Evolutionary conservation across 345 rosid species (phyloP).

Genomic region (Toxicodendron radicans): DNA sequence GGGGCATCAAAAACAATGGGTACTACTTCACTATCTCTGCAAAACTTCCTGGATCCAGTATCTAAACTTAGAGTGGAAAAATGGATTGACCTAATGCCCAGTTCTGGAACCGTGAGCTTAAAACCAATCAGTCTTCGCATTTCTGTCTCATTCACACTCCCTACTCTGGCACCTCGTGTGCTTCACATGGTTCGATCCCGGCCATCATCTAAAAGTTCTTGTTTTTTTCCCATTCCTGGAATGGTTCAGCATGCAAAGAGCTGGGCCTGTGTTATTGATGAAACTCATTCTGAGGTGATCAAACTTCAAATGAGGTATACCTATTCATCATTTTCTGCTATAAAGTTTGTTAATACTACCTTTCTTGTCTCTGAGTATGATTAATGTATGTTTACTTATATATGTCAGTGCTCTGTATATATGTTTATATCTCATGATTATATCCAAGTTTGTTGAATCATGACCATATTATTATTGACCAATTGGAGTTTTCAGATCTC

Average conservation of each 20-base stretch:
- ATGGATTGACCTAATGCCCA: slow-evolving; percentile 72
- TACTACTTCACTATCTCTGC: slow-evolving; percentile 50
- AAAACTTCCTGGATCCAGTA: slow-evolving; percentile 60
- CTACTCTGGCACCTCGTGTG: slow-evolving; percentile 49
- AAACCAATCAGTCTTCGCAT: slow-evolving; percentile 60
- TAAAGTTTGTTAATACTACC: not conserved
- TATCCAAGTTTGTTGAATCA: not conserved
- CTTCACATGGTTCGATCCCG: slow-evolving; percentile 51
- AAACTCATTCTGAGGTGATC: slow-evolving; percentile 57
- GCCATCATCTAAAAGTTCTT: slow-evolving; percentile 48
- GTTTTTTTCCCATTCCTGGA: slow-evolving; percentile 59
- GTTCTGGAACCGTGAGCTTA: slow-evolving; percentile 31
- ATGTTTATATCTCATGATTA: not conserved
- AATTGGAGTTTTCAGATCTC: not conserved
- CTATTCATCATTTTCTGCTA: slow-evolving; percentile 17
- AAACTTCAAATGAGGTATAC: slow-evolving; percentile 87
- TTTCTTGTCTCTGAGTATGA: not conserved
- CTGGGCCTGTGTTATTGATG: slow-evolving; percentile 47
- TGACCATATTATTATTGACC: not conserved
- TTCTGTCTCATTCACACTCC: slow-evolving; percentile 71
- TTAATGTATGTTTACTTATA: not conserved
- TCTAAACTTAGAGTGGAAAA: slow-evolving; percentile 66
- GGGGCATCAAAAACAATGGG: slow-evolving; percentile 56
- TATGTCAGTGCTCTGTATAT: not conserved
- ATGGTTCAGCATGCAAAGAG: slow-evolving; percentile 46